Conservation (phyloP, 805 yeast genomes). For the Hanseniaspora osmophila region DNA sequence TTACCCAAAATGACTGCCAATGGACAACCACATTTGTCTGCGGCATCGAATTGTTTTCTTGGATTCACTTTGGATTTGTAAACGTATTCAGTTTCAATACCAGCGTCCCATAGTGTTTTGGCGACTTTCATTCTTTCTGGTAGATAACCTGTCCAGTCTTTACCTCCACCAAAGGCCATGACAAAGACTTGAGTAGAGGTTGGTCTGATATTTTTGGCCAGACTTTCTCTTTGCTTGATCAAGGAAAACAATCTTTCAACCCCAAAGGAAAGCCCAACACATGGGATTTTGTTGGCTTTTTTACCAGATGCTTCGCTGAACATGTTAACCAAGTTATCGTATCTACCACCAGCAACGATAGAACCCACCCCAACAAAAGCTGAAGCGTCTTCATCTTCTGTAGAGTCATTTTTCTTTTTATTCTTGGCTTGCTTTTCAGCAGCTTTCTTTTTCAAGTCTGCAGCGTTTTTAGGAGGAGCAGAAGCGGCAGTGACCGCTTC, state of each 20-base stretch:
- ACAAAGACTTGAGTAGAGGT: slow-evolving; percentile 85
- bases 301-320: slow-evolving; percentile 73
- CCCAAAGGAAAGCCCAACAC: slow-evolving; percentile 95
- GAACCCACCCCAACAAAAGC: slow-evolving; percentile 97
- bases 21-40: slow-evolving; percentile 86
- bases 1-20: slow-evolving; percentile 88
- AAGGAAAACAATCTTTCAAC: slow-evolving; percentile 88
- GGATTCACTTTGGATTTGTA: slow-evolving; percentile 90
- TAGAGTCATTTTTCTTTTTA: slow-evolving; percentile 8
- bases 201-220: slow-evolving; percentile 54
- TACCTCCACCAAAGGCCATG: slow-evolving; percentile 98
- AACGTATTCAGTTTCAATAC: slow-evolving; percentile 80
- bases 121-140: slow-evolving; percentile 84
- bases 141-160: slow-evolving; percentile 86
- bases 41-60: slow-evolving; percentile 94
- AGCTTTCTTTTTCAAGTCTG: slow-evolving; percentile 43
- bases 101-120: slow-evolving; percentile 72
- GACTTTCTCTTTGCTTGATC: slow-evolving; percentile 59
- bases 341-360: slow-evolving; percentile 97
- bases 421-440: slow-evolving; percentile 12
- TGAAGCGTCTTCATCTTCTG: slow-evolving; percentile 78
- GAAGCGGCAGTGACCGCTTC: slow-evolving; percentile 92
- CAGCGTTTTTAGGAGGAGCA: slow-evolving; percentile 83
- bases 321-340: slow-evolving; percentile 94
- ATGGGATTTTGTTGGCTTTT: slow-evolving; percentile 67